Evolutionary conservation across 2,329 filamentous ascomycete species (phyloP).

Genomic region (Trichoderma oligosporum): DNA sequence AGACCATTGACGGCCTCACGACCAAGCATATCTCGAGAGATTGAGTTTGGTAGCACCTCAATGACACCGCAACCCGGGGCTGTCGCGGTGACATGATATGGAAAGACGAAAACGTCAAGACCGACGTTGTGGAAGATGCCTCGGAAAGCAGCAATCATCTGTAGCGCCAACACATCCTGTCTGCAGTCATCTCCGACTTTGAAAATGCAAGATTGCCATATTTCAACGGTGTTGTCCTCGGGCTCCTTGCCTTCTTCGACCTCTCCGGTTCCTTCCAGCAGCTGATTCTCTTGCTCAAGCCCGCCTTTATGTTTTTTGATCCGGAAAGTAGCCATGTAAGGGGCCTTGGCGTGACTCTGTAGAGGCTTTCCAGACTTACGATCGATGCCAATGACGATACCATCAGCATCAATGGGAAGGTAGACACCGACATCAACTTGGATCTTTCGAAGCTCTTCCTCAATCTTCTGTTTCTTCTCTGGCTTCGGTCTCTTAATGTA

Average conservation of each 20-base stretch:
- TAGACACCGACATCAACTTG: constrained; percentile 97
- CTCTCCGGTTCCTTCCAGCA: constrained; percentile 44
- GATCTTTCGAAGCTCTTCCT: constrained; percentile 96
- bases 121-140: constrained; percentile 95
- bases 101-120: constrained; percentile 93
- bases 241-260: constrained; percentile 33
- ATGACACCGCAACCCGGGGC: constrained; percentile 97
- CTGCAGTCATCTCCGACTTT: constrained; percentile 98
- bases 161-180: constrained; percentile 91
- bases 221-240: constrained; percentile 67
- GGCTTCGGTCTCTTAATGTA: constrained; percentile 88
- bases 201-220: constrained; percentile 99
- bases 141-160: constrained; percentile 97
- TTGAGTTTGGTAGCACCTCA: constrained; percentile 94
- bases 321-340: constrained; percentile 98
- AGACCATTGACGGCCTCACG: constrained; percentile 96
- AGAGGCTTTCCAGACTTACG: constrained; percentile 96
- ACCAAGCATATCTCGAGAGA: constrained; percentile 97
- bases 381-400: constrained; percentile 95
- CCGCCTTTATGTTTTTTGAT: constrained; percentile 73
- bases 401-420: constrained; percentile 93
- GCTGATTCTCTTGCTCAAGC: constrained; percentile 50
- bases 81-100: constrained; percentile 94
- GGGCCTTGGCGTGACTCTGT: constrained; percentile 96
- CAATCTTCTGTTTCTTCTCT: constrained; percentile 98